phyloP scores from a whole-genome alignment of 116 monocot species.

The Cymodocea nodosa region DNA sequence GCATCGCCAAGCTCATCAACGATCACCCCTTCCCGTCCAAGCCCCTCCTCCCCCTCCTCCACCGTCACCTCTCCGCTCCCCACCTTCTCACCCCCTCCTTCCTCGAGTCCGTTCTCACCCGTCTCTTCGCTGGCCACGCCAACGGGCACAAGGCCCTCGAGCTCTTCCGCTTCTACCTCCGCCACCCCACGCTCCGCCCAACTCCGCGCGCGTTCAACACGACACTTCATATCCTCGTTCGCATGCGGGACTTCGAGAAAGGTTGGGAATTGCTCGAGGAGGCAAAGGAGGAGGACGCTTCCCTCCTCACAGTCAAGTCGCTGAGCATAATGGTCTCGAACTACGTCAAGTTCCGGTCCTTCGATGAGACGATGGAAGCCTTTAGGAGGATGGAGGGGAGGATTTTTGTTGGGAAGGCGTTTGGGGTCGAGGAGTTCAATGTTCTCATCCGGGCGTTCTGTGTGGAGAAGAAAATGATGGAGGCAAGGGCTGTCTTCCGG shows the following conservation, averaged over 20 bases:
- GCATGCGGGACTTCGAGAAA: slow-evolving; percentile 25
- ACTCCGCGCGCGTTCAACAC: slow-evolving; percentile 22
- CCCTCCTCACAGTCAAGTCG: slow-evolving; percentile 28
- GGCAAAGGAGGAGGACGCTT: slow-evolving; percentile 8
- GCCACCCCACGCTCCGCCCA: slow-evolving; percentile 11
- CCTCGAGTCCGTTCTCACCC: slow-evolving; percentile 42
- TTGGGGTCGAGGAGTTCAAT: slow-evolving; percentile 54
- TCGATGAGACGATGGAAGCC: slow-evolving; percentile 30
- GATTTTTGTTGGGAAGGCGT: slow-evolving; percentile 21
- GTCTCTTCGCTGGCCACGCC: slow-evolving; percentile 29
- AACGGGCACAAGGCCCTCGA: slow-evolving; percentile 20
- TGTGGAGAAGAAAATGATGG: slow-evolving; percentile 32
- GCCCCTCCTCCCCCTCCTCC: slow-evolving; percentile 19
- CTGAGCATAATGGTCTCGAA: slow-evolving; percentile 49
- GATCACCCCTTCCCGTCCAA: slow-evolving; percentile 21
- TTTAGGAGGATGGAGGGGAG: slow-evolving; percentile 28
- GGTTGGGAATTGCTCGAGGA: slow-evolving; percentile 22
- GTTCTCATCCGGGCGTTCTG: slow-evolving; percentile 58
- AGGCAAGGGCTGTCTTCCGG: slow-evolving; percentile 53
- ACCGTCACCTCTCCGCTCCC: slow-evolving; percentile 7
- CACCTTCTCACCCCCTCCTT: slow-evolving; percentile 11
- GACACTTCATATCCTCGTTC: slow-evolving; percentile 39
- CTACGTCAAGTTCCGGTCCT: slow-evolving; percentile 39
- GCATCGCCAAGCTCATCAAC: slow-evolving; percentile 36
- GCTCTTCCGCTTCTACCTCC: slow-evolving; percentile 33